These are phyloP conservation scores for Globisporangium camurandrum DNA, from an alignment of 352 stramenopile genomes.

Conservation along the genomic window DNA sequence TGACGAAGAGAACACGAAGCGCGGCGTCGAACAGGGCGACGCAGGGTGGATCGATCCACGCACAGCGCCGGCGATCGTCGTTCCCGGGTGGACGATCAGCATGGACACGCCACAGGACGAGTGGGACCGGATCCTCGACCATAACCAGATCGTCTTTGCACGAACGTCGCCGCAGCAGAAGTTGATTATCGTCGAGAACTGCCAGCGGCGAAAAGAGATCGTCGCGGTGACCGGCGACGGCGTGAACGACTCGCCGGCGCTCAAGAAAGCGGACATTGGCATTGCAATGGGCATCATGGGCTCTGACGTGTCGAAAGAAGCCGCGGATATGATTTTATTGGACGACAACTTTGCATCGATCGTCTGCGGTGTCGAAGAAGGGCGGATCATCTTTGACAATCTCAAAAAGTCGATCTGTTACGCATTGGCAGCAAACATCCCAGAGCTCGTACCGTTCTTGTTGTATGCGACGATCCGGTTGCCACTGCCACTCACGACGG, in stretches of 20 bases:
- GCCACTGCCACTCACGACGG: slow-evolving; percentile 84
- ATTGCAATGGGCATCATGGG: slow-evolving; percentile 98
- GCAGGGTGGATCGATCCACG: slow-evolving; percentile 69
- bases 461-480: slow-evolving; percentile 80
- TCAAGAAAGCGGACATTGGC: slow-evolving; percentile 97
- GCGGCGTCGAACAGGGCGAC: slow-evolving; percentile 50
- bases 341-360: slow-evolving; percentile 98
- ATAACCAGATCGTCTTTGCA: slow-evolving; percentile 93
- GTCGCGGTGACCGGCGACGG: slow-evolving; percentile 96
- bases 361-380: slow-evolving; percentile 93
- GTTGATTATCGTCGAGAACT: slow-evolving; percentile 93
- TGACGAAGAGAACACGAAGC: slow-evolving; percentile 64
- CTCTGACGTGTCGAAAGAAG: slow-evolving; percentile 93
- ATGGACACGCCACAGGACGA: slow-evolving; percentile 66
- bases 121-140: slow-evolving; percentile 81
- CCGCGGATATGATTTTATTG: slow-evolving; percentile 94
- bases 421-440: slow-evolving; percentile 89
- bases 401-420: slow-evolving; percentile 93
- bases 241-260: slow-evolving; percentile 96
- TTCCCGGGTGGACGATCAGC: slow-evolving; percentile 79
- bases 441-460: slow-evolving; percentile 83
- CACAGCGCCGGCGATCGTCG: slow-evolving; percentile 68
- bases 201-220: slow-evolving; percentile 78
- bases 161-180: slow-evolving; percentile 93
- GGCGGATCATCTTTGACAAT: slow-evolving; percentile 94